Conservation (phyloP, 2,329 filamentous ascomycete genomes). For the Hymenoscyphus fraxineus region DNA sequence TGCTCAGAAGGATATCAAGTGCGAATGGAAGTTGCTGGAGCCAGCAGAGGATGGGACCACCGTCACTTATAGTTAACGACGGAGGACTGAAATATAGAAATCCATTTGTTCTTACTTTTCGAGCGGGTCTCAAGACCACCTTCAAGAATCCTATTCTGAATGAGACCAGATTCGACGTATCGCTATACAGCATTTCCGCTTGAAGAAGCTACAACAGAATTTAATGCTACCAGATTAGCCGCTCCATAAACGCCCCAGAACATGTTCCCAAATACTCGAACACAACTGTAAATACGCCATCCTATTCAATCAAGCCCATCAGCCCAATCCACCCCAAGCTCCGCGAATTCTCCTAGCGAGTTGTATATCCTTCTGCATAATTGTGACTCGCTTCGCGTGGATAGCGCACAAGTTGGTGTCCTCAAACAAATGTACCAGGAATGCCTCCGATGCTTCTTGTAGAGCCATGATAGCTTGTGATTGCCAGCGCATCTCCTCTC, state of each 20-base stretch:
- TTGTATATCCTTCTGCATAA: slow-evolving; percentile 98
- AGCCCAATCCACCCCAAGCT: slow-evolving; percentile 68
- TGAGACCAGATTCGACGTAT: not conserved
- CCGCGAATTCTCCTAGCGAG: slow-evolving; percentile 77
- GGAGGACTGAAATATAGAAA: not conserved
- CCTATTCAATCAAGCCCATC: slow-evolving; percentile 24
- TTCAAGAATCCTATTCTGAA: not conserved
- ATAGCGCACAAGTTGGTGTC: slow-evolving; percentile 95
- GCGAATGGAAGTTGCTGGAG: slow-evolving; percentile 83
- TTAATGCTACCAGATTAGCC: slow-evolving; percentile 8
- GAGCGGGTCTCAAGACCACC: not conserved
- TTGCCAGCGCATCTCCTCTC: slow-evolving; percentile 84
- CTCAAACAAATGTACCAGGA: slow-evolving; percentile 93
- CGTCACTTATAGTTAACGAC: slow-evolving; percentile 29
- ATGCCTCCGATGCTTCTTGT: slow-evolving; percentile 94
- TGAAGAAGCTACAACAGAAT: not conserved
- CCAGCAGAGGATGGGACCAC: slow-evolving; percentile 66
- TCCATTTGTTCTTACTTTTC: not conserved
- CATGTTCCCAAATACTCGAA: slow-evolving; percentile 5
- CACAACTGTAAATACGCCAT: not conserved
- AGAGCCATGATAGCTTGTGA: slow-evolving; percentile 89
- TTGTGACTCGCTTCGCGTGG: slow-evolving; percentile 93
- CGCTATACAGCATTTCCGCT: slow-evolving; percentile 1
- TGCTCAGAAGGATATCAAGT: slow-evolving; percentile 67
- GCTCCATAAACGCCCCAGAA: slow-evolving; percentile 10